phyloP scores from a whole-genome alignment of 2,329 filamentous ascomycete species.

The Botrytis sinoallii region DNA sequence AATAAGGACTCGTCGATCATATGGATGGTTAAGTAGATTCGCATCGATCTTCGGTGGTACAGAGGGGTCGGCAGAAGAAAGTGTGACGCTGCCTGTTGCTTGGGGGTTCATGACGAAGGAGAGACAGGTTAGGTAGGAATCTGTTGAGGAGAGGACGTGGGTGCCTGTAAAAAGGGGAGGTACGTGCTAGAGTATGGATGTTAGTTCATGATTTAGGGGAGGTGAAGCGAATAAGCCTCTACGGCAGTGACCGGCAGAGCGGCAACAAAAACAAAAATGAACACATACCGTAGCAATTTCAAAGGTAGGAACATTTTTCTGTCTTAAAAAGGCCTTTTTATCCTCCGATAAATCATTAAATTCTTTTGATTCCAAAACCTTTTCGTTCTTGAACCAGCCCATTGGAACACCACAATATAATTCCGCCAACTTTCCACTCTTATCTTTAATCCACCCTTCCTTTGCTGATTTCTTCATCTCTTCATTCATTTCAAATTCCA shows the following conservation, averaged over 20 bases:
- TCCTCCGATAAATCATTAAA: background rate
- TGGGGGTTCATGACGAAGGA: constrained; percentile 54
- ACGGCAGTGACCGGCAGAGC: no score
- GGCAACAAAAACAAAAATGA: background rate
- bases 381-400: constrained; percentile 1
- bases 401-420: constrained; percentile 9
- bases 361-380: background rate
- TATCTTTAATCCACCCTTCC: background rate
- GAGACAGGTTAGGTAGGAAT: constrained; percentile 45
- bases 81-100: constrained; percentile 57
- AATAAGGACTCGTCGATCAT: constrained; percentile 49
- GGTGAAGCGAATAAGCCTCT: background rate
- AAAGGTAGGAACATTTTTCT: background rate
- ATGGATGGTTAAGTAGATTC: constrained; percentile 55
- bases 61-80: constrained; percentile 59
- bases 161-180: constrained; percentile 39
- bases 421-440: background rate
- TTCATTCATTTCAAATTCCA: constrained; percentile 45
- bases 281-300: constrained; percentile 4
- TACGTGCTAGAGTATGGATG: constrained; percentile 20
- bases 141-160: constrained; percentile 36
- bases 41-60: constrained; percentile 61
- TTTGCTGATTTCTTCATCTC: constrained; percentile 31
- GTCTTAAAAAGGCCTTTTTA: background rate
- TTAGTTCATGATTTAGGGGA: background rate